phyloP scores from a whole-genome alignment of 106 monocot genomes.

The Cymbidium sinense region DNA sequence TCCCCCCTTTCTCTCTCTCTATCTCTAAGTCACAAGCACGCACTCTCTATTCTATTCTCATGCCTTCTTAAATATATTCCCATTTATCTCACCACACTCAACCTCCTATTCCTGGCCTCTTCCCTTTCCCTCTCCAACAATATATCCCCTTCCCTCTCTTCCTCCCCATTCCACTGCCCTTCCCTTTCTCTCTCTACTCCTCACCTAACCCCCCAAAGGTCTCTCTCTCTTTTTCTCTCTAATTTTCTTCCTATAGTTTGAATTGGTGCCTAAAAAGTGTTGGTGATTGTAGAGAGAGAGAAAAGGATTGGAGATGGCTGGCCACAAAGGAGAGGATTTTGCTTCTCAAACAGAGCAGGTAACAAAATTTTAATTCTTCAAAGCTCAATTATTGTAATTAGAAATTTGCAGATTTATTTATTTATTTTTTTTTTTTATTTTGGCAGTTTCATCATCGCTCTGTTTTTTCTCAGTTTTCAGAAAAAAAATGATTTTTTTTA shows the following conservation, averaged over 20 bases:
- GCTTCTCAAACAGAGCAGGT: conserved; percentile 30
- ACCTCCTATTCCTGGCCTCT: conserved; percentile 1
- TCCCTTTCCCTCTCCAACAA: conserved; percentile 4
- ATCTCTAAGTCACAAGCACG: not conserved
- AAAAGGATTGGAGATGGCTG: conserved; percentile 34
- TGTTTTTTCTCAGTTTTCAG: too few species aligned
- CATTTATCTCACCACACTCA: conserved; percentile 19
- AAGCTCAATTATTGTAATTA: too few species aligned
- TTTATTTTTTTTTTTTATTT: not conserved
- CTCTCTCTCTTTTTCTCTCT: not conserved
- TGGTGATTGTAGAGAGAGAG: not conserved
- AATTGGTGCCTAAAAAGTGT: not conserved
- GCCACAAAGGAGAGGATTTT: conserved; percentile 21
- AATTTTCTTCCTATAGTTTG: too few species aligned
- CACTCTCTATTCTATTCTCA: not conserved
- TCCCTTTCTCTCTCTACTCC: conserved; percentile 9
- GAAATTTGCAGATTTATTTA: not conserved
- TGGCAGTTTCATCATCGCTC: too few species aligned
- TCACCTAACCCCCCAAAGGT: conserved; percentile 10
- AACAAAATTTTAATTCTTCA: not conserved
- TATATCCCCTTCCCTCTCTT: not conserved
- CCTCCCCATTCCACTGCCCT: not conserved
- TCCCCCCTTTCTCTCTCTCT: not conserved
- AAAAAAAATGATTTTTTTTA: too few species aligned
- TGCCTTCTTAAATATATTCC: conserved; percentile 14